These are phyloP conservation scores for Apocynum venetum DNA, from an alignment of 257 asterid species.

Conservation along the genomic window DNA sequence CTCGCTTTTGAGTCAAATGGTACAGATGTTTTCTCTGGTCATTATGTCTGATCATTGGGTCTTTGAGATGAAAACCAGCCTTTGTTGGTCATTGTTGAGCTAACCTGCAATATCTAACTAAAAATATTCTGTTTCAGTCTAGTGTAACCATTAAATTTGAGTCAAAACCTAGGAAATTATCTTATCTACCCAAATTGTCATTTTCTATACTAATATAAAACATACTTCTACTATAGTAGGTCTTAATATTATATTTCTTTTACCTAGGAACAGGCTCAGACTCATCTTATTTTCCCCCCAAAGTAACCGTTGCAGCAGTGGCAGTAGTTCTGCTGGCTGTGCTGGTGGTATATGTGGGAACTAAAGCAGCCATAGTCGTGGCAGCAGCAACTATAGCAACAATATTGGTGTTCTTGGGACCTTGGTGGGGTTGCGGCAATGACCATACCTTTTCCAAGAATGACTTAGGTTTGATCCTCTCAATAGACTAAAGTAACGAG, in stretches of 20 bases:
- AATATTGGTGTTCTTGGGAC: conserved; percentile 67
- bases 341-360: conserved; percentile 63
- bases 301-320: conserved; percentile 73
- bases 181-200: conserved; percentile 6
- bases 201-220: conserved; percentile 17
- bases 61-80: conserved; percentile 3
- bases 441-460: conserved; percentile 63
- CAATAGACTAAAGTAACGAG: conserved; percentile 42
- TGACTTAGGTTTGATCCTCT: conserved; percentile 81
- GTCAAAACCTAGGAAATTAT: conserved; percentile 1
- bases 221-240: conserved; percentile 21
- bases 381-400: conserved; percentile 67
- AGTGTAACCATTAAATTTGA: conserved; percentile 2
- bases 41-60: neutral
- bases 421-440: conserved; percentile 56
- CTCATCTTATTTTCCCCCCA: conserved; percentile 71
- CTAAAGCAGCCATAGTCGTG: conserved; percentile 66
- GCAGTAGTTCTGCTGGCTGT: conserved; percentile 63
- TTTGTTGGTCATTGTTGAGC: neutral
- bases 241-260: conserved; percentile 25
- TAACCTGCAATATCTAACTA: neutral
- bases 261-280: conserved; percentile 80
- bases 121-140: neutral
- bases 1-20: neutral
- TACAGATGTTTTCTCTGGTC: neutral